phyloP scores from a whole-genome alignment of 208 protist species.

The Leishmania guyanensis region DNA sequence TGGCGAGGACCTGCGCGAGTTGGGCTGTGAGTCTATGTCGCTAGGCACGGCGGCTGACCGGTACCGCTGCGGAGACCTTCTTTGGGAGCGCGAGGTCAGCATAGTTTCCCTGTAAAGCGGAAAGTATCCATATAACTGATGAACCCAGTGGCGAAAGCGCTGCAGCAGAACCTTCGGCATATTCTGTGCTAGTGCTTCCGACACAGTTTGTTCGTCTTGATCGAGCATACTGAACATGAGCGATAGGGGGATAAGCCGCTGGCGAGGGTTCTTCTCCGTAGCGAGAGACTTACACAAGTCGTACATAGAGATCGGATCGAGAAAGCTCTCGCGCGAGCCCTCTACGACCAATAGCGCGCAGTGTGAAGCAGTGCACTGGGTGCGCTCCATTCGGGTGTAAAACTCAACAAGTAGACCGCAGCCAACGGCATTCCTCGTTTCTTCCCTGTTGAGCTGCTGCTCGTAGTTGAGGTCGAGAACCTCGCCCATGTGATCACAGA shows the following conservation, averaged over 20 bases:
- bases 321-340: conserved; percentile 81
- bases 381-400: conserved; percentile 46
- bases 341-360: conserved; percentile 73
- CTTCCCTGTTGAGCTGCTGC: conserved; percentile 36
- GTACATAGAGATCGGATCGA: conserved; percentile 73
- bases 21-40: conserved; percentile 22
- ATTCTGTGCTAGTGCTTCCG: conserved; percentile 58
- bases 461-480: conserved; percentile 55
- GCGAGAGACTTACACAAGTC: conserved; percentile 76
- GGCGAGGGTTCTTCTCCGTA: conserved; percentile 63
- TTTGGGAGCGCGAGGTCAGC: conserved; percentile 7
- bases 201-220: conserved; percentile 77
- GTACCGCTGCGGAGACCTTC: conserved; percentile 27
- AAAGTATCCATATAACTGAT: conserved; percentile 62
- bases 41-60: conserved; percentile 31
- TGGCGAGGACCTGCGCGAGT: conserved; percentile 22
- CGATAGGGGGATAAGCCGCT: conserved; percentile 74
- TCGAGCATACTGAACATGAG: conserved; percentile 85
- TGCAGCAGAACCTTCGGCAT: conserved; percentile 67
- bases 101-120: conserved; percentile 20
- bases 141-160: conserved; percentile 67
- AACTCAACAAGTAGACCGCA: conserved; percentile 41
- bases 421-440: conserved; percentile 18
- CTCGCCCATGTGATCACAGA: conserved; percentile 81
- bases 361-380: conserved; percentile 60